Base-by-base conservation (phyloP, 2,329 filamentous ascomycete genomes). In the Alternaria alternata region DNA sequence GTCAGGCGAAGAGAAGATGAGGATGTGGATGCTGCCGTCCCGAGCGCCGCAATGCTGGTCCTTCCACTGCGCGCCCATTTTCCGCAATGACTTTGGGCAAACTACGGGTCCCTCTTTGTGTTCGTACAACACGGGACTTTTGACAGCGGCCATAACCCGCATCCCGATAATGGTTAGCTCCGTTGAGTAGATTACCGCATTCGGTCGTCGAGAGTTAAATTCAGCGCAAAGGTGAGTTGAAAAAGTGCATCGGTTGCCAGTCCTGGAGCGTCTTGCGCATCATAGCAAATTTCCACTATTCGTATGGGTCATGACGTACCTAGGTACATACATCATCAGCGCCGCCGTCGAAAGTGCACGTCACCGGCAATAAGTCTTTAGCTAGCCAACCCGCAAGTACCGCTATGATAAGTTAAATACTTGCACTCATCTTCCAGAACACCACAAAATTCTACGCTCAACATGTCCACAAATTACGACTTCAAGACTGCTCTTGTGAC, bases 401-500 rank as follows among this genome's bases (percentile, higher is more conserved):
- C n/a, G 12, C 30, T 16, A 14, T 34, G 18, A 9, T 7, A n/a
- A 9, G 3, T 28, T 22, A 14, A 16, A 51, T 16, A 46, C 8
- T 46, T n/a, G 7, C 26, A 12, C 28, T 4, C 43, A 12, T 32
- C 43, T 46, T 28, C 5, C 12, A 6, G 16, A 44, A 44, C 18
- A 26, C 34, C 22, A 7, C 12, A n/a, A 18, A 51, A 3, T 36
- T 28, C 9, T 11, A 57, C 20, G 42, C 22, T 41, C 32, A 51
- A n/a, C 26, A 70, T 70, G 66, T 65, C 57, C 18, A 52, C 68
- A 41, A 72, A 70, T 9, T 72, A 79, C 54, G 64, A 64, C 54
- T 80, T 81, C 69, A 78, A 80, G 0, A 83, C 80, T 62, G 84
- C 83, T 8, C 75, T 86, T 49, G 57, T 73, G 9, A 69, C 70